Evolutionary conservation across 139 green algal species (phyloP), one percentile per base, ranked within the genome.

Genomic region (Closterium sp.): DNA sequence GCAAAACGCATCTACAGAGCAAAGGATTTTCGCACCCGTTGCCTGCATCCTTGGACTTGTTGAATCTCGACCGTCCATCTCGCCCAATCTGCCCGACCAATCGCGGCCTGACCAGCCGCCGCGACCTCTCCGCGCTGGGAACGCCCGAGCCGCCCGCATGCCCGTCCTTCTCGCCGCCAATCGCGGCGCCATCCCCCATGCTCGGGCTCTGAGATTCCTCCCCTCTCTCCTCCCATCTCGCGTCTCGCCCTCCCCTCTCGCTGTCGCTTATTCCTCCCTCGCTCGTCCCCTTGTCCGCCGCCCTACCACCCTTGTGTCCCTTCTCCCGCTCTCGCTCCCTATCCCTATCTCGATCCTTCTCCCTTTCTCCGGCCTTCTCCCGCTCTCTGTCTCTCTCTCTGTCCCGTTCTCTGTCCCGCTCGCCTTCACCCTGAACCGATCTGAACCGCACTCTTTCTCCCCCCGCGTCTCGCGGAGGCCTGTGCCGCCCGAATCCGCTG

Each of bases 231-330:
- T 87, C 84, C 33, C 84, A 34, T 87, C 25, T 87, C 33, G 33
- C 84, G 33, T 87, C 84, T 16, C 84, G 33, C 19, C 84, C 84
- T 87, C 76, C 76, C 28, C 84, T 87, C 19, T 87, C 84, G 33
- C 84, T 87, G 33, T 87, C 33, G 33, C 84, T 34, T 87, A 34
- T 87, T 34, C 84, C 84, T 87, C 84, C 33, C 84, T 34, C 84
- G 33, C 84, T 87, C 25, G 33, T 34, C 0, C 23, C 84, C 16
- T 34, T 87, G 0, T 34, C 33, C 84, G 33, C 16, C 4, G 31
- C 32, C 19, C 84, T 28, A 30, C 76, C 16, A 19, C 84, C 84
- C 33, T 34, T 87, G 33, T 34, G 33, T 19, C 84, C 33, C 25
- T 34, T 34, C 0, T 34, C 33, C 84, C 84, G 33, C 33, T 25